These are phyloP conservation scores for Dactylorhiza incarnata DNA, from an alignment of 106 monocot genomes.

Conservation along the genomic window DNA sequence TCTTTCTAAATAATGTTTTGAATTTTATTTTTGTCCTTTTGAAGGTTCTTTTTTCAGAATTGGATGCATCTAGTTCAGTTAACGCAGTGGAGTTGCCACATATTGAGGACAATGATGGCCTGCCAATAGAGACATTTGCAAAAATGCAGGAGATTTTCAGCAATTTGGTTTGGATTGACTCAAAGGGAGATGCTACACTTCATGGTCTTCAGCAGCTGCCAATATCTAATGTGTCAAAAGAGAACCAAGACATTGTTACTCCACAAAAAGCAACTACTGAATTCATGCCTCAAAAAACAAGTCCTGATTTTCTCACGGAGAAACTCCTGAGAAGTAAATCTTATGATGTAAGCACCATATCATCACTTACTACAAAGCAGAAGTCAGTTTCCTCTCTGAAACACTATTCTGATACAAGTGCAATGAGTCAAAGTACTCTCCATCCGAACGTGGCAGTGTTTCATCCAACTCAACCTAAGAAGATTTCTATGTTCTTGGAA, in stretches of 20 bases:
- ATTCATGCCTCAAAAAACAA: conserved; percentile 11
- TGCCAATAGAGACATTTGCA: conserved; percentile 80
- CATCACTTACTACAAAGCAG: conserved; percentile 1
- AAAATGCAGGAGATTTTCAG: conserved; percentile 89
- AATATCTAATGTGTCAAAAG: conserved; percentile 23
- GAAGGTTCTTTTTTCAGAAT: conserved; percentile 86
- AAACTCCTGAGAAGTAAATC: conserved; percentile 12
- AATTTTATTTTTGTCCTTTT: conserved; percentile 19
- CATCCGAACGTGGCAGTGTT: conserved; percentile 4
- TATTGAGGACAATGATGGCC: conserved; percentile 70
- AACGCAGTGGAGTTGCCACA: conserved; percentile 32
- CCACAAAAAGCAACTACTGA: conserved; percentile 17
- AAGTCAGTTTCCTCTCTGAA: not conserved
- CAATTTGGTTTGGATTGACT: conserved; percentile 60
- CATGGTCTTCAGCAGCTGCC: conserved; percentile 39
- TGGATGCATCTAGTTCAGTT: conserved; percentile 43
- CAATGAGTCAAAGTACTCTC: conserved; percentile 17
- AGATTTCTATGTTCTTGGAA: conserved; percentile 23
- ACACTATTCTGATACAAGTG: conserved; percentile 15
- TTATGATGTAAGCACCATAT: conserved; percentile 1
- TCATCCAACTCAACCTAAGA: conserved; percentile 18
- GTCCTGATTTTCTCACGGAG: conserved; percentile 13
- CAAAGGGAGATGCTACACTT: conserved; percentile 44
- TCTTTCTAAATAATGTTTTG: conserved; percentile 8
- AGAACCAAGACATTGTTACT: conserved; percentile 21